phyloP scores from a whole-genome alignment of 805 yeast species.

The Candida broadrunensis region DNA sequence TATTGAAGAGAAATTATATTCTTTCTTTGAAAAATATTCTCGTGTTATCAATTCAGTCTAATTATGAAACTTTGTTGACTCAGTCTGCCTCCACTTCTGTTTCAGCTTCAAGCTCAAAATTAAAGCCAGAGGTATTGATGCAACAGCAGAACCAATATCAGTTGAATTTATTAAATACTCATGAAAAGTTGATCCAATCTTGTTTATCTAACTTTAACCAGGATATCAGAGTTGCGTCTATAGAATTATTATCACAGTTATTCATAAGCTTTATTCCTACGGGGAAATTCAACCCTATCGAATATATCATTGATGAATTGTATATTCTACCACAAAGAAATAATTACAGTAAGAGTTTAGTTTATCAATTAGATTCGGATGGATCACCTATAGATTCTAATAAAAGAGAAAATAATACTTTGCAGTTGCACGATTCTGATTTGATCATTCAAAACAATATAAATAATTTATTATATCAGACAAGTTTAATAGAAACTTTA shows the following conservation, averaged over 20 bases:
- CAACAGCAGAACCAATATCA: conserved; percentile 38
- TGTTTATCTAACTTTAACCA: conserved; percentile 30
- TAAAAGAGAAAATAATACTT: conserved; percentile 19
- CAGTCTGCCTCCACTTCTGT: conserved; percentile 25
- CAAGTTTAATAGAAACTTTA: conserved; percentile 31
- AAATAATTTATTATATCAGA: conserved; percentile 20
- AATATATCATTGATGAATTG: conserved; percentile 27
- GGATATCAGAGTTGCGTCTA: conserved; percentile 36
- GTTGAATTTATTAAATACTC: conserved; percentile 19
- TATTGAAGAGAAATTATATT: conserved; percentile 29
- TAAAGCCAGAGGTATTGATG: conserved; percentile 43
- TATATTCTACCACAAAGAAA: conserved; percentile 30
- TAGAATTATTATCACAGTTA: conserved; percentile 32
- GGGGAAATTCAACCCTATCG: conserved; percentile 32
- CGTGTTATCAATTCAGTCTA: conserved; percentile 28
- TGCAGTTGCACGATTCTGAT: conserved; percentile 24
- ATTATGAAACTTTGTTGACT: conserved; percentile 36
- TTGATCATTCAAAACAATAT: conserved; percentile 17
- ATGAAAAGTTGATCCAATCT: conserved; percentile 26
- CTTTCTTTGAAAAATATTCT: conserved; percentile 29
- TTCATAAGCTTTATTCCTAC: conserved; percentile 37
- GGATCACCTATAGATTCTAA: conserved; percentile 10
- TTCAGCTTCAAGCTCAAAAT: conserved; percentile 34
- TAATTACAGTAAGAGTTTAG: conserved; percentile 25
- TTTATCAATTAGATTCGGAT: conserved; percentile 15